Evolutionary conservation across 805 yeast species (phyloP).

Genomic region (Yamadazyma endophytica): DNA sequence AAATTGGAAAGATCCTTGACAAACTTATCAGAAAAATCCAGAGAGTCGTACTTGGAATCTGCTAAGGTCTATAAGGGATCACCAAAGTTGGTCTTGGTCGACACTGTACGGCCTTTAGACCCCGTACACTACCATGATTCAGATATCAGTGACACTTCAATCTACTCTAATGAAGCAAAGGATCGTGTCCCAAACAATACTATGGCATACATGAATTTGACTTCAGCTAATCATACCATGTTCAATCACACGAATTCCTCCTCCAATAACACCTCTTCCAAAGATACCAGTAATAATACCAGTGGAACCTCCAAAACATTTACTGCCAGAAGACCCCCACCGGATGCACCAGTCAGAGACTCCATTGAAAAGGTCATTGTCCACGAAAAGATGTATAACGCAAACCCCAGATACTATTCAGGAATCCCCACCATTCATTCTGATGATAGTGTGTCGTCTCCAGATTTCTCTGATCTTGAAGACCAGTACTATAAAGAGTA

Average conservation of each 20-base stretch:
- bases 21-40: constrained; percentile 5
- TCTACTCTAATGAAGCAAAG: neutral
- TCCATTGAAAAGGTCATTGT: constrained; percentile 8
- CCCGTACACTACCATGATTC: constrained; percentile 13
- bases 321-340: constrained; percentile 11
- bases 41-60: constrained; percentile 1
- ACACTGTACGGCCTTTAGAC: constrained; percentile 3
- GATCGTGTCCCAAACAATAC: neutral
- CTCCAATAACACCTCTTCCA: too few species aligned
- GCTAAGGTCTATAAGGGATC: constrained; percentile 4
- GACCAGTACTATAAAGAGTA: constrained; percentile 4
- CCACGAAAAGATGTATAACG: constrained; percentile 15
- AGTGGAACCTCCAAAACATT: too few species aligned
- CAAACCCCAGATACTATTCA: neutral
- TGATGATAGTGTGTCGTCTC: constrained; percentile 7
- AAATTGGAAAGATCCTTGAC: constrained; percentile 15
- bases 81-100: constrained; percentile 7
- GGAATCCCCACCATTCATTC: constrained; percentile 4
- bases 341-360: constrained; percentile 13
- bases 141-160: constrained; percentile 10
- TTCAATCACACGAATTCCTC: constrained; percentile 1
- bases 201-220: neutral
- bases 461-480: constrained; percentile 7
- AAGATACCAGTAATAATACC: too few species aligned
- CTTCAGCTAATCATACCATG: too few species aligned